Evolutionary conservation across 768 basidiomycete species (phyloP), one percentile per base, ranked within the genome.

Genomic region (Gloeostereum incarnatum): DNA sequence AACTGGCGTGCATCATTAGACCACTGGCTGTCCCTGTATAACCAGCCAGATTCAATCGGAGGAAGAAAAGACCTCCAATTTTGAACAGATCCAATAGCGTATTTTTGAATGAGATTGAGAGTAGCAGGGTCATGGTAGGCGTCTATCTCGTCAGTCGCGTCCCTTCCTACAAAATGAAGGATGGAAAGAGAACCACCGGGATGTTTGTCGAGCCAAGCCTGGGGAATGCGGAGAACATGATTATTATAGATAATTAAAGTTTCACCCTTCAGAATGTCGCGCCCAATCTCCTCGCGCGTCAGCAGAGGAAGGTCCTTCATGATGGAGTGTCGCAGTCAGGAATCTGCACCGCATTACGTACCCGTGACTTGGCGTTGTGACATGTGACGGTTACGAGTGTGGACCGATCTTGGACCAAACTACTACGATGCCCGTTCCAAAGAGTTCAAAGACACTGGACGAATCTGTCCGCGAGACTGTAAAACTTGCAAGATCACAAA

Each of bases 81-180:
- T 40, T 78, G 66, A 19, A 94, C 78, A 17, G 65, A 67, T 18
- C 83, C 93, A 17, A 92, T 64, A 37, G 74, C 70, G 53, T 80
- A 94, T 9, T 65, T 66, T 14, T 65, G 56, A 45, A 92, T 68
- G 40, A 72, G 63, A 7, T 61, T 58, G 38, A 78, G 63, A 35
- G 70, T 76, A 32, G 69, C 58, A 25, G 75, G 69, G 5, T 68
- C 66, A 55, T 99, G 96, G 61, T 86, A 97, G 16, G 91, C 94
- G 45, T 88, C 75, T 23, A 98, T 86, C 58, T 99, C 96, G 62
- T 94, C 86, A 0, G 88, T 75, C 0, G 94, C 93, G 54, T 99
- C 93, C 39, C 94, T 73, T 3, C 94, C 96, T 29, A 97, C 79
- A 50, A 92, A 97, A 61, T 99, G 96, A 18, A 94, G 77, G 41